Percentiles rank a stretch among this genome's conserved stretches.
Conservation (phyloP, 257 asterid genomes). For the Ocimum tenuiflorum region DNA sequence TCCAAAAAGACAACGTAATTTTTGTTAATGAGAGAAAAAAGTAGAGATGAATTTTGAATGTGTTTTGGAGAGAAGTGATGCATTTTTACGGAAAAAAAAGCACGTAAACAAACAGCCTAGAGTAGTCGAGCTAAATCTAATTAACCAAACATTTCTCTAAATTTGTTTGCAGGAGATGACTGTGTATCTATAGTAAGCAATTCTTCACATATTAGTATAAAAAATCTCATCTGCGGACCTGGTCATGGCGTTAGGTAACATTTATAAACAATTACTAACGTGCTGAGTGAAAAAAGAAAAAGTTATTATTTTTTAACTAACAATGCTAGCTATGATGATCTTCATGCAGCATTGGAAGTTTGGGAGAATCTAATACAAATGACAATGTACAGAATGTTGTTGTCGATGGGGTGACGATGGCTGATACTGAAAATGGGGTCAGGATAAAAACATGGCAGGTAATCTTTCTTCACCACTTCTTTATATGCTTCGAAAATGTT, state of each 20-base stretch:
- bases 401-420: constrained; percentile 47
- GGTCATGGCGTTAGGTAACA: constrained; percentile 91
- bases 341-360: constrained; percentile 67
- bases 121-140: not conserved
- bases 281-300: not conserved
- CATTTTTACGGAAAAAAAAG: no score
- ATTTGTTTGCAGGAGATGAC: constrained; percentile 65
- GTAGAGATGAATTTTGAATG: no score
- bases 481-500: not conserved
- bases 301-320: not conserved
- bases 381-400: constrained; percentile 45
- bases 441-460: constrained; percentile 98
- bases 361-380: constrained; percentile 54
- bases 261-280: not conserved
- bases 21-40: no score
- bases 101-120: not conserved
- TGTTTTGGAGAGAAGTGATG: no score
- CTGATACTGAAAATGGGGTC: constrained; percentile 60
- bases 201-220: constrained; percentile 51
- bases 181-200: constrained; percentile 82
- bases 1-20: no score
- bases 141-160: not conserved
- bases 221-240: constrained; percentile 51
- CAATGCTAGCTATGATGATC: not conserved
- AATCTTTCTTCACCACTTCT: not conserved